Percentiles rank a stretch among this genome's conserved stretches.
These are phyloP conservation scores for Rhizopogon salebrosus DNA, from an alignment of 768 basidiomycete genomes.

Conservation along the genomic window DNA sequence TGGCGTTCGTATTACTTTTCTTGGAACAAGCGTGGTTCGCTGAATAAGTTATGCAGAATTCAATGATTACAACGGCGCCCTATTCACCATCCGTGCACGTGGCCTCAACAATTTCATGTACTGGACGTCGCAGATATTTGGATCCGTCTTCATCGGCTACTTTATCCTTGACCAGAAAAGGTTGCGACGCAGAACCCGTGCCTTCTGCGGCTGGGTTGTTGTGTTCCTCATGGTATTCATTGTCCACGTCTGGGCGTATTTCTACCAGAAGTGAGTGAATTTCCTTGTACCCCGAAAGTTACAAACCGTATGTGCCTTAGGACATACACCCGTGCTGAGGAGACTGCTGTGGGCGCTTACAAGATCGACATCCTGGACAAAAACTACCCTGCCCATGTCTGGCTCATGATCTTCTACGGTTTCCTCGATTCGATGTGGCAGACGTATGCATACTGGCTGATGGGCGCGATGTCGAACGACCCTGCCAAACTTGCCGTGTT, in stretches of 20 bases:
- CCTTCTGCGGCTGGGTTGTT: constrained; percentile 65
- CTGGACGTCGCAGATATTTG: constrained; percentile 75
- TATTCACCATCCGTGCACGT: constrained; percentile 80
- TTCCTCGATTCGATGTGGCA: constrained; percentile 85
- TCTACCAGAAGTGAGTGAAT: constrained; percentile 61
- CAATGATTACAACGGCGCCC: constrained; percentile 71
- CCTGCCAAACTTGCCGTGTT: constrained; percentile 77
- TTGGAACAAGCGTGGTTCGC: not conserved
- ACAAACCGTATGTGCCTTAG: constrained; percentile 18
- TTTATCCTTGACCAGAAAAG: constrained; percentile 52
- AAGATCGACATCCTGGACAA: constrained; percentile 57
- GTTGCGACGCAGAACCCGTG: constrained; percentile 60
- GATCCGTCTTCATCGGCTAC: constrained; percentile 67
- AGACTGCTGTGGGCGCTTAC: constrained; percentile 29
- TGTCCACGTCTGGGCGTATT: constrained; percentile 74
- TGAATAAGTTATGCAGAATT: constrained; percentile 50
- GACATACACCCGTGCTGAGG: constrained; percentile 49
- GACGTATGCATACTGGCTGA: constrained; percentile 77
- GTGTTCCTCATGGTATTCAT: constrained; percentile 62
- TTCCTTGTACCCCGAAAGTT: not conserved
- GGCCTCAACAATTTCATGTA: constrained; percentile 76
- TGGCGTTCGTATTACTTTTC: constrained; percentile 52
- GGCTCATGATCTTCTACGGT: constrained; percentile 71
- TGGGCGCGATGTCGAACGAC: constrained; percentile 85
- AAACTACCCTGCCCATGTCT: constrained; percentile 50